Evolutionary conservation across 1,139 yeast species (phyloP).

Genomic region (Spathaspora sp.): DNA sequence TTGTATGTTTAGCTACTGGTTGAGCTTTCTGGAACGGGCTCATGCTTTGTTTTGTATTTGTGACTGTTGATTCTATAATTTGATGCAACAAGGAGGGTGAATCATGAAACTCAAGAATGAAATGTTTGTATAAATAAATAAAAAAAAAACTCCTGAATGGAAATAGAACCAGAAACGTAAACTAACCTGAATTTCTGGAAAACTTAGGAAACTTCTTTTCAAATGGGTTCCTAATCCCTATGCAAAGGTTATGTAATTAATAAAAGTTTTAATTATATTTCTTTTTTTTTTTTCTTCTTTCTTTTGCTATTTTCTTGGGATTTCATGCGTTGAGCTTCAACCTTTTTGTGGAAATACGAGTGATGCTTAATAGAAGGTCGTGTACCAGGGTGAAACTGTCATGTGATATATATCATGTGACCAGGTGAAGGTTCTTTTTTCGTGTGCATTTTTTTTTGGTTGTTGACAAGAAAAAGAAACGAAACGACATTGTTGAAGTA

Average conservation of each 20-base stretch:
- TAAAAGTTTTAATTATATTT: too few species aligned
- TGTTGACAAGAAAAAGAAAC: background rate
- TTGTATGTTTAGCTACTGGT: background rate
- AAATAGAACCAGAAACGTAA: too few species aligned
- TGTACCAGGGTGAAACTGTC: background rate
- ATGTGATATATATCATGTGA: background rate
- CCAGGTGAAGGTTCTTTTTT: background rate
- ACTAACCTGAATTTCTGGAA: too few species aligned
- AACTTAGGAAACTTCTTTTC: too few species aligned
- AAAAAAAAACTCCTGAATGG: too few species aligned
- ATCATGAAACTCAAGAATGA: background rate
- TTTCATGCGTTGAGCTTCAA: too few species aligned
- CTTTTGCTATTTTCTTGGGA: background rate
- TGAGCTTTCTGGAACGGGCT: constrained; percentile 2
- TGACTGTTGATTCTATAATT: background rate
- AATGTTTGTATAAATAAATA: background rate
- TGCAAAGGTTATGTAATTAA: too few species aligned
- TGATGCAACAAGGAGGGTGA: background rate
- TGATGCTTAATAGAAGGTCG: background rate
- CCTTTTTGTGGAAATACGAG: background rate
- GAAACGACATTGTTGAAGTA: background rate
- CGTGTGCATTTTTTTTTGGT: background rate
- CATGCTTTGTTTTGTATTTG: background rate
- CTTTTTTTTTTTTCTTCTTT: constrained; percentile 1
- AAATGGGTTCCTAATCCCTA: too few species aligned